Conservation (phyloP, 148 eudicot genomes). For the Nepenthes mirabilis region DNA sequence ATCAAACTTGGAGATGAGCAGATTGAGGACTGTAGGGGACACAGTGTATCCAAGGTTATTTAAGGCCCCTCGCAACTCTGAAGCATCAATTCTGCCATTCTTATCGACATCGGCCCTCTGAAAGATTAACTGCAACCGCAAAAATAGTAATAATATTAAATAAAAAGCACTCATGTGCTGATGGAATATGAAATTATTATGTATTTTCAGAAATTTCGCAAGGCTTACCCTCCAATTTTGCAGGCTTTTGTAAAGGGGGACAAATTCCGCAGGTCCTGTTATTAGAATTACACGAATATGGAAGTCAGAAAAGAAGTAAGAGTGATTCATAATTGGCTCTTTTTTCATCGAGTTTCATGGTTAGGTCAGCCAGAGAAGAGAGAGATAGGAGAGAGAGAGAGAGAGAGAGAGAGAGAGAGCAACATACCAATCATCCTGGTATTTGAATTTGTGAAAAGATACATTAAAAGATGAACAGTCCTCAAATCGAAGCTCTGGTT, state of each 20-base stretch:
- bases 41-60: slow-evolving; percentile 40
- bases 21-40: slow-evolving; percentile 31
- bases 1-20: slow-evolving; percentile 46
- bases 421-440: slow-evolving; percentile 10
- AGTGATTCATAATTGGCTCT: too few species aligned
- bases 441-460: slow-evolving; percentile 15
- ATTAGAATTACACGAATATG: too few species aligned
- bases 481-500: slow-evolving; percentile 15
- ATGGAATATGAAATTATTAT: background rate
- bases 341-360: too few species aligned
- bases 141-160: background rate
- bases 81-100: slow-evolving; percentile 39
- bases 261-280: slow-evolving; percentile 74
- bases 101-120: slow-evolving; percentile 50
- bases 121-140: slow-evolving; percentile 23
- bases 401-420: background rate
- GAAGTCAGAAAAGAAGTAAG: too few species aligned
- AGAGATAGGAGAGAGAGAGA: background rate
- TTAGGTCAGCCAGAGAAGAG: background rate
- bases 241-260: slow-evolving; percentile 50
- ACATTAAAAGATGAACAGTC: slow-evolving; percentile 31
- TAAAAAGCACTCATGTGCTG: background rate
- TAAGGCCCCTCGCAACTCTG: slow-evolving; percentile 41
- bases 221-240: slow-evolving; percentile 66
- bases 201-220: background rate